Evolutionary conservation across 2,329 filamentous ascomycete species (phyloP).

Genomic region (Colletotrichum scovillei): DNA sequence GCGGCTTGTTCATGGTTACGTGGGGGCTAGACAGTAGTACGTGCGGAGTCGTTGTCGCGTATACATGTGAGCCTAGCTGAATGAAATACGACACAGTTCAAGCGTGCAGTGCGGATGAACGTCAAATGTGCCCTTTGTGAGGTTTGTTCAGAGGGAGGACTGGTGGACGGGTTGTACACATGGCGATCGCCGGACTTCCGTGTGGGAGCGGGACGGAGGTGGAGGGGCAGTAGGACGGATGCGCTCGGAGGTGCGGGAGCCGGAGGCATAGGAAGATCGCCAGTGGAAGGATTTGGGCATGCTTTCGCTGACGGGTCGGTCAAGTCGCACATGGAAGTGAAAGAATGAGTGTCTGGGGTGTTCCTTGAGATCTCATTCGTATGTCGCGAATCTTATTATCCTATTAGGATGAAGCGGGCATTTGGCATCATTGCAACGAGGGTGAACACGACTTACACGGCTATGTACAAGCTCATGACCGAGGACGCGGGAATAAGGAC

Average conservation of each 20-base stretch:
- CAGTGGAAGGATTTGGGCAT: neutral
- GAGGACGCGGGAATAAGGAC: neutral
- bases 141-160: too few relatives aligned
- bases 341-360: neutral
- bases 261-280: neutral
- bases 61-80: neutral
- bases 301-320: neutral
- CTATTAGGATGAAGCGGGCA: neutral
- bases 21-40: neutral
- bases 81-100: neutral
- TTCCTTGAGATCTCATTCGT: neutral
- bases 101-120: neutral
- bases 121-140: neutral
- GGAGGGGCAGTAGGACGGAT: neutral
- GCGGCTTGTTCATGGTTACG: neutral
- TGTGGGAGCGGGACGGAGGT: neutral
- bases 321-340: neutral
- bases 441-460: neutral
- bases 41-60: neutral
- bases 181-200: conserved; percentile 3
- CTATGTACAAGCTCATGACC: neutral
- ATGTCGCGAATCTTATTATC: neutral
- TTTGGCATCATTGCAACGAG: neutral
- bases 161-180: neutral
- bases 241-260: neutral